A percentile compares a stretch with the other conserved stretches of the same genome.
Evolutionary conservation across 2,329 filamentous ascomycete genomes (phyloP).

Genomic region (Phyllosticta capitalensis): DNA sequence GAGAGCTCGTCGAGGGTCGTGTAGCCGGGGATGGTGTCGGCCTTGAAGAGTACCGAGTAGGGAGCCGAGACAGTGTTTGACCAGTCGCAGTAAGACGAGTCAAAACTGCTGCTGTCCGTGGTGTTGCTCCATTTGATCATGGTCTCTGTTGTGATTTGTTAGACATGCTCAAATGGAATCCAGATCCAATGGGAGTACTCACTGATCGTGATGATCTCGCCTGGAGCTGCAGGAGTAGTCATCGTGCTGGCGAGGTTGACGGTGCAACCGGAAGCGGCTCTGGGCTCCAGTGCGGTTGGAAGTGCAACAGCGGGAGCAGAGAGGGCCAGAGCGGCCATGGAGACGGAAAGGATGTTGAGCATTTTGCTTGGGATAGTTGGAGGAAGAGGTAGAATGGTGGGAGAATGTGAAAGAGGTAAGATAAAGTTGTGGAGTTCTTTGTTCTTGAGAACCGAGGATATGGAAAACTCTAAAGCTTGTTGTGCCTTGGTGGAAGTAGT

Average conservation of each 20-base stretch:
- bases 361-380: not conserved
- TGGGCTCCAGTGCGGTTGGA: not conserved
- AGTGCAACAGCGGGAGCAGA: not conserved
- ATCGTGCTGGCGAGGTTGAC: not conserved
- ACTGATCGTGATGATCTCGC: slow-evolving; percentile 7
- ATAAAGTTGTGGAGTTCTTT: not conserved
- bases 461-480: not conserved
- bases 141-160: not conserved
- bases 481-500: not conserved
- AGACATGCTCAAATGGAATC: not conserved
- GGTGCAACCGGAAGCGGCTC: slow-evolving; percentile 1
- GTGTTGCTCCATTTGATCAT: slow-evolving; percentile 9
- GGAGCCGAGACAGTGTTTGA: not conserved
- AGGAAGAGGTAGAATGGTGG: not conserved
- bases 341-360: not conserved
- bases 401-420: not conserved
- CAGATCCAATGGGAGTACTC: not conserved
- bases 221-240: not conserved
- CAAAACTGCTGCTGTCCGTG: not conserved
- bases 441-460: not conserved
- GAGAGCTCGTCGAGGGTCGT: not conserved
- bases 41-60: slow-evolving; percentile 9
- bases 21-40: slow-evolving; percentile 7
- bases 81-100: slow-evolving; percentile 10
- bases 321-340: not conserved